phyloP scores from a whole-genome alignment of 179 eudicot species.

The Silene noctiflora region DNA sequence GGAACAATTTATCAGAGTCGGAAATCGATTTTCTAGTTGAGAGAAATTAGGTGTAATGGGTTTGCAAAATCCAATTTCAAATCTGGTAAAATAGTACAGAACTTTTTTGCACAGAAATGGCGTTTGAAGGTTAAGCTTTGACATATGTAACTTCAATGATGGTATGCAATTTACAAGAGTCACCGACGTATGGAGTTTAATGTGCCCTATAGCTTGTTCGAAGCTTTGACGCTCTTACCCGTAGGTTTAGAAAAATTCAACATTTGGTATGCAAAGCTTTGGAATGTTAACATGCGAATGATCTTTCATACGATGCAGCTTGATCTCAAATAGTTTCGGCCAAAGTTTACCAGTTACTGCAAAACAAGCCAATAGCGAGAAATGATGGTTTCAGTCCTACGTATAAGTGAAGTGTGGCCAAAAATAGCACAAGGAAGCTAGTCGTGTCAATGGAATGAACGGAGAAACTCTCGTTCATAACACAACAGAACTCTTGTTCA shows the following conservation, averaged over 20 bases:
- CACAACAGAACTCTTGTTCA: too few species aligned
- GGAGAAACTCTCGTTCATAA: too few species aligned
- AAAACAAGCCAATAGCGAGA: neutral
- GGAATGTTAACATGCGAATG: conserved; percentile 32
- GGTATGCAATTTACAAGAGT: neutral
- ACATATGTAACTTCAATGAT: neutral
- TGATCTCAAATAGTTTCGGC: conserved; percentile 89
- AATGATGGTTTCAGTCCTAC: neutral
- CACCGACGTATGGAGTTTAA: neutral
- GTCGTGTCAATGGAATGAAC: too few species aligned
- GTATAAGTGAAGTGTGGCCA: neutral
- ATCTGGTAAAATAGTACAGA: neutral
- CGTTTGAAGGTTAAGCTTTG: neutral
- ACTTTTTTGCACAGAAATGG: neutral
- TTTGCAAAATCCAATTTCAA: neutral
- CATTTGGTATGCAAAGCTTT: conserved; percentile 40
- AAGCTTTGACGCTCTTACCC: neutral
- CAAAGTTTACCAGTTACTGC: conserved; percentile 92
- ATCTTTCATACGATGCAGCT: conserved; percentile 48
- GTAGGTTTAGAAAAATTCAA: conserved; percentile 31
- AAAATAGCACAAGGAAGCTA: too few species aligned
- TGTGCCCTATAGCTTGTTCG: neutral
- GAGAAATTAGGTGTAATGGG: too few species aligned
- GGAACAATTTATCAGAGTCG: too few species aligned
- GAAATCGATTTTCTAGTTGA: too few species aligned